These are phyloP conservation scores for Sugiyamaella chiloensis DNA, from an alignment of 805 yeast genomes.

Conservation along the genomic window DNA sequence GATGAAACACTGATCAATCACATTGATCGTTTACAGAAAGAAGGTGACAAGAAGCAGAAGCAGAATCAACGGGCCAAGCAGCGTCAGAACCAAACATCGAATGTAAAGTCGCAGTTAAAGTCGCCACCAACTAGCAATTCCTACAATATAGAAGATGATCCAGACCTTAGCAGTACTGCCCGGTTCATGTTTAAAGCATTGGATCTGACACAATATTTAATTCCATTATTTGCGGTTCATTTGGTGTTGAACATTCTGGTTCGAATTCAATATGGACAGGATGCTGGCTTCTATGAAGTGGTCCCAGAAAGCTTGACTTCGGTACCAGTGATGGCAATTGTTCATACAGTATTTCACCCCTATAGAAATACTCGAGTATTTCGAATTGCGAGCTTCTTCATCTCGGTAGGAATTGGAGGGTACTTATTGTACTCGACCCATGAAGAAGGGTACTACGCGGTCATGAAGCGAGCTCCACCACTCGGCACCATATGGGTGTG, in stretches of 20 bases:
- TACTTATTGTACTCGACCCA: constrained; percentile 34
- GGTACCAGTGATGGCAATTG: constrained; percentile 31
- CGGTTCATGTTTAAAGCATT: constrained; percentile 28
- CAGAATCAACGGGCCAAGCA: background rate
- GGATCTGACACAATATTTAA: constrained; percentile 29
- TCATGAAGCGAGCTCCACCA: constrained; percentile 40
- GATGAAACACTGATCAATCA: constrained; percentile 21
- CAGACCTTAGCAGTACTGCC: constrained; percentile 20
- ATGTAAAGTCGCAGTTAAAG: background rate
- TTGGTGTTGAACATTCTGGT: constrained; percentile 35
- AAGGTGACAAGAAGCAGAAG: no score
- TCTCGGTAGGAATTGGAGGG: constrained; percentile 31
- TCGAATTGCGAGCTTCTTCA: constrained; percentile 25
- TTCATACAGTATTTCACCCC: constrained; percentile 32
- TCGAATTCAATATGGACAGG: constrained; percentile 34
- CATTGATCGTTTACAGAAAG: constrained; percentile 13
- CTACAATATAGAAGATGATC: constrained; percentile 11
- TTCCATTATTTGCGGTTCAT: constrained; percentile 36
- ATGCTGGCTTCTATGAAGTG: constrained; percentile 15
- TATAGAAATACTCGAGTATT: constrained; percentile 18
- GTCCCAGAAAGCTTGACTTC: constrained; percentile 24
- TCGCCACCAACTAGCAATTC: constrained; percentile 3
- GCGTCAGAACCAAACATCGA: constrained; percentile 6
- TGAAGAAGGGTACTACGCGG: constrained; percentile 37
- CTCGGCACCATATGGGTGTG: constrained; percentile 41